A percentile compares a stretch with the other conserved stretches of the same genome.
Conservation (phyloP, 2,329 filamentous ascomycete species). For the Penicillium olsonii region DNA sequence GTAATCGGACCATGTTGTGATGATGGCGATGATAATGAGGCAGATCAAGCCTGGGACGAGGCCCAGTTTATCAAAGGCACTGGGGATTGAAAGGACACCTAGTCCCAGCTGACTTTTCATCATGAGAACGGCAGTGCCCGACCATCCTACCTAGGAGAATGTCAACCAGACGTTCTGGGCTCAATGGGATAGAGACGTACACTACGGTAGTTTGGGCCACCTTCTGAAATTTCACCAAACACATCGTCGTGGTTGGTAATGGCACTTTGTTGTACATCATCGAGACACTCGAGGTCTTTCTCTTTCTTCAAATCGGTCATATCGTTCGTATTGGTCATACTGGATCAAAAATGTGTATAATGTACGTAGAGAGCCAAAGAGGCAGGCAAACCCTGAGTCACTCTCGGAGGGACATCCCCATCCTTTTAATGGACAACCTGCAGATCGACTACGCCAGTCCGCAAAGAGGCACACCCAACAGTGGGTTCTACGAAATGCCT, state of each 20-base stretch:
- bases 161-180: neutral
- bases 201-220: constrained; percentile 7
- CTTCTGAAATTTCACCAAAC: neutral
- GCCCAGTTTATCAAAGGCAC: constrained; percentile 6
- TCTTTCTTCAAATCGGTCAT: constrained; percentile 7
- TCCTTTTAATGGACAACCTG: neutral
- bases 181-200: neutral
- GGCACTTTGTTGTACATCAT: neutral
- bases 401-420: neutral
- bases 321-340: neutral
- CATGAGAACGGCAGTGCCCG: constrained; percentile 8
- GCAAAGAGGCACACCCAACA: neutral
- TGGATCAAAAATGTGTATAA: neutral
- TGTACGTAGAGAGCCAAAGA: neutral
- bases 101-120: constrained; percentile 8
- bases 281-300: constrained; percentile 4
- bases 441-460: neutral
- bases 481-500: neutral
- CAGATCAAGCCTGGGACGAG: constrained; percentile 6
- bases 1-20: constrained; percentile 11
- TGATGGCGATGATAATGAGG: constrained; percentile 5
- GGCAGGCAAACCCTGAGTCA: neutral
- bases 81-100: constrained; percentile 8
- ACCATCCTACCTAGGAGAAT: constrained; percentile 4
- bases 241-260: neutral